phyloP scores from a whole-genome alignment of 495 filamentous ascomycete species.

The Hypoxylon lienhwacheense region DNA sequence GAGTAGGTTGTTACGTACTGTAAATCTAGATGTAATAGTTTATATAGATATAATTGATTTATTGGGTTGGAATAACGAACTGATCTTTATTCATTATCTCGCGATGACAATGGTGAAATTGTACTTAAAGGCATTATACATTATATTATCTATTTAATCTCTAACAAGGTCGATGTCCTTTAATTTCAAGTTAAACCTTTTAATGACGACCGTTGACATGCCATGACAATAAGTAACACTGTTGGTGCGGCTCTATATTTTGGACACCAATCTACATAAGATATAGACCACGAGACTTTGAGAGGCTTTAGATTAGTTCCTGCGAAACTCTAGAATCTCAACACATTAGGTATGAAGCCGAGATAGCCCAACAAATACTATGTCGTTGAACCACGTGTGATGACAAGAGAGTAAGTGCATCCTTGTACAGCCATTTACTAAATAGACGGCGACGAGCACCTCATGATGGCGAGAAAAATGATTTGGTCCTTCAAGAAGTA shows the following conservation, averaged over 20 bases:
- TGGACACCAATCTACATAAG: constrained; percentile 8
- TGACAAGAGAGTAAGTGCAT: background rate
- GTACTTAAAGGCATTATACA: too few species aligned
- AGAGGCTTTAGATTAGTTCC: background rate
- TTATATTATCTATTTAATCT: too few species aligned
- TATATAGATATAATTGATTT: too few species aligned
- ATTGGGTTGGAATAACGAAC: too few species aligned
- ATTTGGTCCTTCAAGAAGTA: constrained; percentile 2
- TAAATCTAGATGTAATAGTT: too few species aligned
- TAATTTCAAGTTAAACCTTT: too few species aligned
- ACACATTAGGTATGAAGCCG: constrained; percentile 8
- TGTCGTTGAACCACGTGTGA: constrained; percentile 18
- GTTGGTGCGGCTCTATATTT: constrained; percentile 19
- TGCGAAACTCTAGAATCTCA: constrained; percentile 3
- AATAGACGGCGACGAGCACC: background rate
- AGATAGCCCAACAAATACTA: constrained; percentile 3
- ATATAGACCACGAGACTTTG: background rate
- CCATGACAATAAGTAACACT: background rate
- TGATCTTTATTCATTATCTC: too few species aligned
- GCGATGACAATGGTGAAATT: too few species aligned
- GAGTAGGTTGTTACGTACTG: too few species aligned
- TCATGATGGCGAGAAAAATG: background rate
- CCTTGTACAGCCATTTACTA: background rate
- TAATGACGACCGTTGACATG: background rate
- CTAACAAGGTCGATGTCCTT: too few species aligned